phyloP scores from a whole-genome alignment of 2,329 filamentous ascomycete genomes.

The Nothophoma quercina region DNA sequence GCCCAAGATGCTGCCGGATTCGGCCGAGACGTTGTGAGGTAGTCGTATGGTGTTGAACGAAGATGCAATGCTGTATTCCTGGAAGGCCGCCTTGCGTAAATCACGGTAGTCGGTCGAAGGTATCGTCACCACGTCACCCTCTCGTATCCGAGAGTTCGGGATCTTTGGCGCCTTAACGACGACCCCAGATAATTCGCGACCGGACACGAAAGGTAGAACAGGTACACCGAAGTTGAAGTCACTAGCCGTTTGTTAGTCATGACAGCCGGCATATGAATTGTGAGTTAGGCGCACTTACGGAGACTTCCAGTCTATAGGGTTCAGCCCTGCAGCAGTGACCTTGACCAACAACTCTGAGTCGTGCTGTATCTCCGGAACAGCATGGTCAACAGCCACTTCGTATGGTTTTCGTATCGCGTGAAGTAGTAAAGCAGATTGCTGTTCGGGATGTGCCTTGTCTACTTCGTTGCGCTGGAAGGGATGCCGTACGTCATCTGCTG shows the following conservation, averaged over 20 bases:
- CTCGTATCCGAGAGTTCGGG: slow-evolving; percentile 57
- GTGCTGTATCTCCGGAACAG: slow-evolving; percentile 55
- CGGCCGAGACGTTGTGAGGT: slow-evolving; percentile 60
- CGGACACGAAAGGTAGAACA: slow-evolving; percentile 71
- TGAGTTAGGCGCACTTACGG: slow-evolving; percentile 59
- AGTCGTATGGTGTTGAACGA: slow-evolving; percentile 71
- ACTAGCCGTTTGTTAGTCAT: slow-evolving; percentile 47
- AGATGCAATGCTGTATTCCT: slow-evolving; percentile 71
- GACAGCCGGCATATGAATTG: not conserved
- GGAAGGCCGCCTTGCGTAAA: slow-evolving; percentile 73
- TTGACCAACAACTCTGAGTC: slow-evolving; percentile 68
- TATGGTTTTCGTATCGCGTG: slow-evolving; percentile 62
- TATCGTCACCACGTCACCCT: slow-evolving; percentile 57
- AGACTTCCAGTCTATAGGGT: slow-evolving; percentile 79
- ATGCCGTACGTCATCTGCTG: not conserved
- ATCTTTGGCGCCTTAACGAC: slow-evolving; percentile 60
- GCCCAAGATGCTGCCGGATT: slow-evolving; percentile 69
- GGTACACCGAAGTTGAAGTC: slow-evolving; percentile 77
- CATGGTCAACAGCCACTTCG: slow-evolving; percentile 53
- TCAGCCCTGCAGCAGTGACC: slow-evolving; percentile 71
- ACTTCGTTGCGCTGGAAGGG: slow-evolving; percentile 20
- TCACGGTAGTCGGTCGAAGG: slow-evolving; percentile 79
- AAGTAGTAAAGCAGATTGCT: slow-evolving; percentile 60
- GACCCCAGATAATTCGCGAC: slow-evolving; percentile 72
- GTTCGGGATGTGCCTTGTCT: slow-evolving; percentile 17